Evolutionary conservation across 169 alveolate species (phyloP).

Genomic region (Eimeria acervulina): DNA sequence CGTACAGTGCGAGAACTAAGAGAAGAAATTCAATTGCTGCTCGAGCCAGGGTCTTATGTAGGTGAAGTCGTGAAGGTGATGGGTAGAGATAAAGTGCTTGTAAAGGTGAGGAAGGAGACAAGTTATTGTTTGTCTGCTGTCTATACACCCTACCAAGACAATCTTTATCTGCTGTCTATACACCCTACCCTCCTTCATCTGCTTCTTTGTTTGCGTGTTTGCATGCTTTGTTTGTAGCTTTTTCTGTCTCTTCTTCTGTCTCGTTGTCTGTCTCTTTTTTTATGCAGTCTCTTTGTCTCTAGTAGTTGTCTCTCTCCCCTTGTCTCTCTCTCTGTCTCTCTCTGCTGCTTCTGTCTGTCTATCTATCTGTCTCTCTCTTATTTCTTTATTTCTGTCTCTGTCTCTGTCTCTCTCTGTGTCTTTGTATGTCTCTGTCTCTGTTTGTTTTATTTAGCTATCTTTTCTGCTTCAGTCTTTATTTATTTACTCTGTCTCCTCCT

Average conservation of each 20-base stretch:
- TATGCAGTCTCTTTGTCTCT: conserved; percentile 29
- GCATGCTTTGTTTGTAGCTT: background rate
- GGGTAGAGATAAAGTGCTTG: conserved; percentile 98
- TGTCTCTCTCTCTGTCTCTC: background rate
- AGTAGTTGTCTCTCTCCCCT: background rate
- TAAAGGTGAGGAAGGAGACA: conserved; percentile 93
- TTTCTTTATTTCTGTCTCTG: background rate
- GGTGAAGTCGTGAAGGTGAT: conserved; percentile 99
- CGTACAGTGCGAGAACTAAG: conserved; percentile 94
- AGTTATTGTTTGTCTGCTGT: too few species aligned
- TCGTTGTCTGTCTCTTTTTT: background rate
- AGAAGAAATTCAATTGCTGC: conserved; percentile 96
- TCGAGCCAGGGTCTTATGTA: conserved; percentile 98
- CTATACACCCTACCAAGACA: too few species aligned
- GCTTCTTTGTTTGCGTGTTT: too few species aligned
- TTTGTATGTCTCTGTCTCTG: background rate
- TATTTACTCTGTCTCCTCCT: too few species aligned
- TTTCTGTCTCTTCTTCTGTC: background rate
- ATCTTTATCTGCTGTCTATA: too few species aligned
- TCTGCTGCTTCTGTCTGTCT: too few species aligned
- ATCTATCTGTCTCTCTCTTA: too few species aligned
- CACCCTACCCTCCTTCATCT: too few species aligned
- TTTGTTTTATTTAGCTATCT: too few species aligned
- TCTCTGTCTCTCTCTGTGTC: background rate
- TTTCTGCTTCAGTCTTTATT: too few species aligned